Evolutionary conservation across 164 flowering plant genomes (phyloP).

Genomic region (Aristolochia contorta): DNA sequence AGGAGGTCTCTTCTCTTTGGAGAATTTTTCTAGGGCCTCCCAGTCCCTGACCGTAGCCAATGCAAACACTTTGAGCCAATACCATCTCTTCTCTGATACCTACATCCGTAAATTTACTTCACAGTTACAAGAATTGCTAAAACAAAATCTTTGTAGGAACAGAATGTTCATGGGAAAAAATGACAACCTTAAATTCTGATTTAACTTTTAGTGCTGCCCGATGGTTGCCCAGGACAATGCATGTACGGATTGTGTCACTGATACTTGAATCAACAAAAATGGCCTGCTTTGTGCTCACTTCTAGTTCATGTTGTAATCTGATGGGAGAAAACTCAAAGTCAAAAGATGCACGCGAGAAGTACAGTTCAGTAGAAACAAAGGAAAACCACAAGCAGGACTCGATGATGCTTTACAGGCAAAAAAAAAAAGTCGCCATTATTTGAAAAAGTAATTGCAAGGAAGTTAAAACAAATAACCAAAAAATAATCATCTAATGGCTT

Average conservation of each 20-base stretch:
- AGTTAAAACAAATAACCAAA: too few relatives aligned
- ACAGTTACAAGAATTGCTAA: background rate
- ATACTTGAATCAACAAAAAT: constrained; percentile 93
- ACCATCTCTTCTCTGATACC: constrained; percentile 98
- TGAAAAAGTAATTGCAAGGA: too few relatives aligned
- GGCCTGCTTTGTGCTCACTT: constrained; percentile 82
- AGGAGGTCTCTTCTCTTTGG: constrained; percentile 93
- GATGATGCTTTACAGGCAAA: too few relatives aligned
- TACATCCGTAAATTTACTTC: constrained; percentile 13
- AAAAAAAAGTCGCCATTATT: too few relatives aligned
- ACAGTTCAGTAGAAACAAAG: background rate
- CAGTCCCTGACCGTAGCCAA: constrained; percentile 90
- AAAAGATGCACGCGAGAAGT: constrained; percentile 2
- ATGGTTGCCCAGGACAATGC: constrained; percentile 87
- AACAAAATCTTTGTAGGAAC: background rate
- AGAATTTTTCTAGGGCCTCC: constrained; percentile 91
- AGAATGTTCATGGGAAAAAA: background rate
- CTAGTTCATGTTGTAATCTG: constrained; percentile 91
- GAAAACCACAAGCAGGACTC: background rate
- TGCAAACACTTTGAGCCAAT: constrained; percentile 98
- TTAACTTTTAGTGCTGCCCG: constrained; percentile 83
- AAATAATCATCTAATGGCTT: too few relatives aligned
- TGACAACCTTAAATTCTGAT: constrained; percentile 77
- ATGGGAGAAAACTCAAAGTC: background rate
- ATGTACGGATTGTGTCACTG: constrained; percentile 90